Conservation (phyloP, 192 early-diverging fungal species). For the Phlyctochytrium planicorne region DNA sequence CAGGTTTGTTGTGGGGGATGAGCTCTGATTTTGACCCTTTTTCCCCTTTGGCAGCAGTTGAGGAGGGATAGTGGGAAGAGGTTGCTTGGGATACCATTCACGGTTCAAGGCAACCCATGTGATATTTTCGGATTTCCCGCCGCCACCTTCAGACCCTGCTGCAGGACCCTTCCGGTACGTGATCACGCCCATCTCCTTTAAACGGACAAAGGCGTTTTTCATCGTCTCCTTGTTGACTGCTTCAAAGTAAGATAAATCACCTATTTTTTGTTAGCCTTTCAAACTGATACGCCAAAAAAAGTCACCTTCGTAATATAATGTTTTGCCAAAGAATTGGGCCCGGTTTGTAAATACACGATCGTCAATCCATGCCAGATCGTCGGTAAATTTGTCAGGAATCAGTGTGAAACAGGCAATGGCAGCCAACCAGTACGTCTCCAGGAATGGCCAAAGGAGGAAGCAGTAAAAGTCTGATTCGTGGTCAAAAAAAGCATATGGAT, state of each 20-base stretch:
- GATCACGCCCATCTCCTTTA: slow-evolving; percentile 69
- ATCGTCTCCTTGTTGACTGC: slow-evolving; percentile 83
- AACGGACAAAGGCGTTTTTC: slow-evolving; percentile 71
- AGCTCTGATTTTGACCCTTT: background rate
- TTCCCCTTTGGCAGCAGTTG: slow-evolving; percentile 30
- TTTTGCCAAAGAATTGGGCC: slow-evolving; percentile 76
- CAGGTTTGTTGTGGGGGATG: background rate
- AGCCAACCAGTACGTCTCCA: slow-evolving; percentile 85
- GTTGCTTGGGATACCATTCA: slow-evolving; percentile 24
- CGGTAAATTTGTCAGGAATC: slow-evolving; percentile 22
- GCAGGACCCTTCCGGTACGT: slow-evolving; percentile 42
- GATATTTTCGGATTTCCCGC: slow-evolving; percentile 18
- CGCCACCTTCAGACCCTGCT: background rate
- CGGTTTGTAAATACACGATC: slow-evolving; percentile 68
- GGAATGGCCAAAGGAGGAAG: slow-evolving; percentile 85
- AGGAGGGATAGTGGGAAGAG: slow-evolving; percentile 20
- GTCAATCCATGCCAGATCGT: slow-evolving; percentile 60
- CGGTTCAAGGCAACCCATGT: slow-evolving; percentile 41
- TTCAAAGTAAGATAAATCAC: slow-evolving; percentile 72
- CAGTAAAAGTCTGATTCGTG: slow-evolving; percentile 67
- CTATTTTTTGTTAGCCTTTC: slow-evolving; percentile 7
- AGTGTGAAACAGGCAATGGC: slow-evolving; percentile 54
- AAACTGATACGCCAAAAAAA: slow-evolving; percentile 17
- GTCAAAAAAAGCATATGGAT: background rate
- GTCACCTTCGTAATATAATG: slow-evolving; percentile 80